Evolutionary conservation across 169 alveolate genomes (phyloP).

Genomic region (Cryptosporidium felis): DNA sequence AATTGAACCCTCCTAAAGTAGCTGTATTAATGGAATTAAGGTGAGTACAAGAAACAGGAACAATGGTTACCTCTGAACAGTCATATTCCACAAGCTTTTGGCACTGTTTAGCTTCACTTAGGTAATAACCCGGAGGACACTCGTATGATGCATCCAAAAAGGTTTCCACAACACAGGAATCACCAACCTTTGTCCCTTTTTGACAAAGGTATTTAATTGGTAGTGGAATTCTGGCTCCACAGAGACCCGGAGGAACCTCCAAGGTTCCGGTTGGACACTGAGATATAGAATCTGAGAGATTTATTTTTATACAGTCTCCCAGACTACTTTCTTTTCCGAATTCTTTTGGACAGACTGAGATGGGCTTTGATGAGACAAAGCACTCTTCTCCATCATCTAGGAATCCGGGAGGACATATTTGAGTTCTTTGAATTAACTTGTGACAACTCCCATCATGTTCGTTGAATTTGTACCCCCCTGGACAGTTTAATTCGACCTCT

Average conservation of each 20-base stretch:
- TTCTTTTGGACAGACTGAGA: conserved; percentile 17
- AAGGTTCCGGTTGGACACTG: conserved; percentile 51
- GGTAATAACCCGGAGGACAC: conserved; percentile 44
- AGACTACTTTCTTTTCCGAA: conserved; percentile 11
- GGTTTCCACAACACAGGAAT: conserved; percentile 42
- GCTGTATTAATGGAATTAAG: background rate
- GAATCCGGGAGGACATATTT: conserved; percentile 62
- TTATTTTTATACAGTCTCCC: conserved; percentile 41
- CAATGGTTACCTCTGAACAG: conserved; percentile 43
- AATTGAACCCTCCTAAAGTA: background rate
- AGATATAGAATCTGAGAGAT: conserved; percentile 1
- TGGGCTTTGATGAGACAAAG: conserved; percentile 17
- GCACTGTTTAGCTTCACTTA: conserved; percentile 44
- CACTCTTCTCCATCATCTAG: conserved; percentile 58
- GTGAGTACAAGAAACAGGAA: conserved; percentile 17
- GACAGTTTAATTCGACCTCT: background rate
- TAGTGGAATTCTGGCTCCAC: conserved; percentile 26
- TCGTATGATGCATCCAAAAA: conserved; percentile 28
- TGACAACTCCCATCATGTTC: conserved; percentile 29
- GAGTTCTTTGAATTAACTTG: conserved; percentile 1
- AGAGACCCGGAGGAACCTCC: background rate
- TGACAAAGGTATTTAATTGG: conserved; percentile 43
- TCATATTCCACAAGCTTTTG: conserved; percentile 61
- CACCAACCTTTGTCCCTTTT: conserved; percentile 37
- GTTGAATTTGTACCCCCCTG: conserved; percentile 21